A percentile compares a stretch with the other conserved stretches of the same genome.
These are phyloP conservation scores for Cordyceps cateniannulata DNA, from an alignment of 2,329 filamentous ascomycete genomes.

Conservation along the genomic window DNA sequence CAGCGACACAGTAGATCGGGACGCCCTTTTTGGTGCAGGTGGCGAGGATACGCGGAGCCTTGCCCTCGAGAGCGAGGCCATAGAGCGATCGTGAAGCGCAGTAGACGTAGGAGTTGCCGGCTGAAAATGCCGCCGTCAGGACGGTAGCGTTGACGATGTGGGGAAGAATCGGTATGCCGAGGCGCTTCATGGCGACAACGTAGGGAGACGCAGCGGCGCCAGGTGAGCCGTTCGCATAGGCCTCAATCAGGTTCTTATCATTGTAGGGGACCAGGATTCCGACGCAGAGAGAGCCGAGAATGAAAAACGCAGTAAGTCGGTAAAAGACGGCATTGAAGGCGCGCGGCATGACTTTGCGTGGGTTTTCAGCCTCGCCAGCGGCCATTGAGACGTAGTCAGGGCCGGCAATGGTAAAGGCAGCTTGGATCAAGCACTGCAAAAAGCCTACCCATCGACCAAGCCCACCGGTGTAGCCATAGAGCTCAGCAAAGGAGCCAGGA, in stretches of 20 bases:
- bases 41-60: constrained; percentile 54
- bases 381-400: constrained; percentile 64
- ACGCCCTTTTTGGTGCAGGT: constrained; percentile 59
- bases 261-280: constrained; percentile 67
- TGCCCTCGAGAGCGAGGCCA: constrained; percentile 61
- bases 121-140: constrained; percentile 59
- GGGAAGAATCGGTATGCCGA: constrained; percentile 56
- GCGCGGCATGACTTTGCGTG: constrained; percentile 60
- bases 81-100: constrained; percentile 63
- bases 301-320: constrained; percentile 68
- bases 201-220: constrained; percentile 65
- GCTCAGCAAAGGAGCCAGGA: constrained; percentile 64
- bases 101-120: constrained; percentile 59
- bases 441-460: constrained; percentile 74
- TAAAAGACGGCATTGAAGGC: constrained; percentile 78
- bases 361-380: constrained; percentile 66
- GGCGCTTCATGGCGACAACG: constrained; percentile 61
- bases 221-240: constrained; percentile 51
- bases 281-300: constrained; percentile 65
- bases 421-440: constrained; percentile 65
- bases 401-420: constrained; percentile 61
- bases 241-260: constrained; percentile 53
- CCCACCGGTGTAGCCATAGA: constrained; percentile 51
- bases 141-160: constrained; percentile 70
- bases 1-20: constrained; percentile 64